Percentiles rank a stretch among this genome's conserved stretches.
phyloP scores from a whole-genome alignment of 345 rosid genomes.

The Heritiera littoralis region DNA sequence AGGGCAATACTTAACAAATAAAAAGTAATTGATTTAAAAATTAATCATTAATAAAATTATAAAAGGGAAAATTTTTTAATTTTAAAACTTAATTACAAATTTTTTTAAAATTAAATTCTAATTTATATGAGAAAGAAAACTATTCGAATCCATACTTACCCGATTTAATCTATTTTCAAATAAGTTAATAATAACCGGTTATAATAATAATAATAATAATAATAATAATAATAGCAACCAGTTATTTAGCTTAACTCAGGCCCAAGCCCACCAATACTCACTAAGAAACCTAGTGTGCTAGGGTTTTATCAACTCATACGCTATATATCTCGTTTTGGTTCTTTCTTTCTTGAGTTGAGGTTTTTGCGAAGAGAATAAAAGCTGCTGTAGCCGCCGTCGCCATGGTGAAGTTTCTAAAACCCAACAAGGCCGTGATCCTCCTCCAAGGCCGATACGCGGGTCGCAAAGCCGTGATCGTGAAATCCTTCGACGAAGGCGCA shows the following conservation, averaged over 20 bases:
- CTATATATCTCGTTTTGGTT: neutral
- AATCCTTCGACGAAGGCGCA: conserved; percentile 46
- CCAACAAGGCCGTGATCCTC: conserved; percentile 55
- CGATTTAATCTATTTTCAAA: too few relatives aligned
- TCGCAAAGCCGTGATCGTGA: conserved; percentile 49
- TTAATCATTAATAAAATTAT: too few relatives aligned
- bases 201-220: too few relatives aligned
- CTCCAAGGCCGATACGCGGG: conserved; percentile 65
- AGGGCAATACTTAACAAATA: too few relatives aligned
- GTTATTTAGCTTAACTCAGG: neutral
- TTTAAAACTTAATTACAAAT: too few relatives aligned
- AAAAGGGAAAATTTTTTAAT: too few relatives aligned
- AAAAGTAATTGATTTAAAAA: too few relatives aligned
- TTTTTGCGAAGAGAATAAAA: neutral
- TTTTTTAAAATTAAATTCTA: too few relatives aligned
- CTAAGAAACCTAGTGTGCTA: neutral
- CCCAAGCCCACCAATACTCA: neutral
- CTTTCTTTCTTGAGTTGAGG: neutral
- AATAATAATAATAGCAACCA: too few relatives aligned
- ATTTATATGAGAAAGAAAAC: too few relatives aligned
- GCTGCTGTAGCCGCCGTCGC: neutral
- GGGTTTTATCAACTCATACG: neutral
- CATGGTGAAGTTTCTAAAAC: conserved; percentile 57
- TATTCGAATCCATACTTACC: too few relatives aligned
- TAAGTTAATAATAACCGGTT: too few relatives aligned